phyloP scores from a whole-genome alignment of 2,329 filamentous ascomycete species.

The Pseudocercospora eumusae region DNA sequence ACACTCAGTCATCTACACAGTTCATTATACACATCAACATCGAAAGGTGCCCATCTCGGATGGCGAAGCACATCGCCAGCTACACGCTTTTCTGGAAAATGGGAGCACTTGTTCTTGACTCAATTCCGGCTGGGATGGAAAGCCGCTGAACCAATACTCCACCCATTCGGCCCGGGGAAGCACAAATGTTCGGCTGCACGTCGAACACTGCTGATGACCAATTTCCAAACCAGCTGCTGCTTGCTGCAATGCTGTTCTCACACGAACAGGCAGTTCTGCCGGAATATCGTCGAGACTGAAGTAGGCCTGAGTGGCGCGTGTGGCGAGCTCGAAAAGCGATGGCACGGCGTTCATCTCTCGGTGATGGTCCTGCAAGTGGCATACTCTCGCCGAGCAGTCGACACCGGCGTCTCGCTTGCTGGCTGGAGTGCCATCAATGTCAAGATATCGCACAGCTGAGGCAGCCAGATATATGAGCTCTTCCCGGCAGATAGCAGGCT shows the following conservation, averaged over 20 bases:
- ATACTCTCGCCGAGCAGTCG: slow-evolving; percentile 11
- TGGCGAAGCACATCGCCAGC: slow-evolving; percentile 37
- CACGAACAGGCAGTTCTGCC: slow-evolving; percentile 24
- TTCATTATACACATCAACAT: slow-evolving; percentile 10
- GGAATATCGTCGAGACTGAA: slow-evolving; percentile 34
- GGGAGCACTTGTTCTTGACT: slow-evolving; percentile 37
- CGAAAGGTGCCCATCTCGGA: slow-evolving; percentile 27
- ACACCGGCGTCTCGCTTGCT: slow-evolving; percentile 11
- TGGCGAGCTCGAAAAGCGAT: slow-evolving; percentile 42
- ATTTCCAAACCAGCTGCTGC: slow-evolving; percentile 24
- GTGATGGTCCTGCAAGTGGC: slow-evolving; percentile 7
- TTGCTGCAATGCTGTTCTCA: slow-evolving; percentile 29
- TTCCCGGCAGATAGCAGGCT: slow-evolving; percentile 25
- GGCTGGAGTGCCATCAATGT: slow-evolving; percentile 35
- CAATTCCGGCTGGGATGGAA: slow-evolving; percentile 30
- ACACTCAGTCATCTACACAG: slow-evolving; percentile 1
- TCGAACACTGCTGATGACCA: slow-evolving; percentile 39
- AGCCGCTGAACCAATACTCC: slow-evolving; percentile 40
- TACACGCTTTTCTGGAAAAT: slow-evolving; percentile 39
- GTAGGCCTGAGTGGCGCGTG: slow-evolving; percentile 32
- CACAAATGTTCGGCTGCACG: slow-evolving; percentile 37
- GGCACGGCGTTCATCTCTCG: slow-evolving; percentile 26
- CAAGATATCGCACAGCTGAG: slow-evolving; percentile 33
- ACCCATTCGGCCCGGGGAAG: slow-evolving; percentile 41
- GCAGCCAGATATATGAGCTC: slow-evolving; percentile 38